Evolutionary conservation across 176 grass and related monocot species (phyloP), one percentile per base, ranked within the genome.

Genomic region (Calamus simplicifolius): DNA sequence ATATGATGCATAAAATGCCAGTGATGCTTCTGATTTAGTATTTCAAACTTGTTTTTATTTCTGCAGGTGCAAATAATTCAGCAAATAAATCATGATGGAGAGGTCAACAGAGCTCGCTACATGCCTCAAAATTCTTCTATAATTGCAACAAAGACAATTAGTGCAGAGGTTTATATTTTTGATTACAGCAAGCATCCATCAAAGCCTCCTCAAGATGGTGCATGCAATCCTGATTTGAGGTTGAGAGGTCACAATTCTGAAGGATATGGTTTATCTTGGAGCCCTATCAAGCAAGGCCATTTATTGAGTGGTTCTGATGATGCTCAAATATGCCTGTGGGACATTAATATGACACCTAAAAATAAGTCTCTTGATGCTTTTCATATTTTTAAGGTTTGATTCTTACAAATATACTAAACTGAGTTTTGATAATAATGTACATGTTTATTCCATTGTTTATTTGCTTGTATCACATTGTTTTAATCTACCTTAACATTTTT

Each of bases 201-300:
- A 63, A 98, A 98, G 73, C 84, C 93, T 74, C 88, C 88, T 54
- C 56, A 92, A 23, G 87, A 93, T 75, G 93, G 93, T 60, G 71
- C 81, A 18, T 93, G 93, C 63, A 98, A 89, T 71, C 93, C 93
- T 75, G 87, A 98, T 76, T 85, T 98, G 65, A 75, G 88, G 64
- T 74, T 98, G 26, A 92, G 89, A 50, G 93, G 93, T 43, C 93
- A 98, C 48, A 85, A 80, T 49, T 92, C 84, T 69, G 93, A 98
- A 85, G 93, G 93, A 27, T 98, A 92, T 91, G 93, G 93, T 52
- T 77, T 98, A 50, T 98, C 93, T 6, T 98, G 93, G 93, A 98
- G 93, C 60, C 49, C 84, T 43, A 89, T 98, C 70, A 98, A 98
- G 73, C 84, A 92, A 53, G 93, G 93, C 0, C 79, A 98, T 85